Evolutionary conservation across 768 basidiomycete genomes (phyloP).

Genomic region (Rickenella mellea): DNA sequence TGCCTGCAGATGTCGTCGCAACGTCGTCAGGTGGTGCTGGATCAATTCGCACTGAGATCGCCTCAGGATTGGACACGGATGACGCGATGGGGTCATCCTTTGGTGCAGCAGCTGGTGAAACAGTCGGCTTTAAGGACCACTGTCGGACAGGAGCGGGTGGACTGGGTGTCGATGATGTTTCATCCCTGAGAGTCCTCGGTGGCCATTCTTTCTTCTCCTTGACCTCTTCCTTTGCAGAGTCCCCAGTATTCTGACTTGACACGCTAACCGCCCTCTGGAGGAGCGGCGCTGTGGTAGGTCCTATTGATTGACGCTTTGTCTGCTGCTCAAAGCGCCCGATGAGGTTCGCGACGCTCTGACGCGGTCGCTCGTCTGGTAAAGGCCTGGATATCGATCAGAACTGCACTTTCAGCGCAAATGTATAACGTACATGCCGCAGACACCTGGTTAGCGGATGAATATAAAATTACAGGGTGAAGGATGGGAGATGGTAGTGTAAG

Average conservation of each 20-base stretch:
- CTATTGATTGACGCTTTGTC: conserved; percentile 50
- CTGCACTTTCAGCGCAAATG: not conserved
- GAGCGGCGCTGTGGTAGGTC: conserved; percentile 18
- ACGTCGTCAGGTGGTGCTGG: conserved; percentile 2
- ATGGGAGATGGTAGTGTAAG: too few species aligned
- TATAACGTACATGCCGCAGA: too few species aligned
- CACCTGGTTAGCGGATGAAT: too few species aligned
- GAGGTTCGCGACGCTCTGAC: conserved; percentile 81
- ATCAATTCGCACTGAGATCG: conserved; percentile 9
- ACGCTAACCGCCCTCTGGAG: conserved; percentile 57
- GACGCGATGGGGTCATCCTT: conserved; percentile 9
- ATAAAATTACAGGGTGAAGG: too few species aligned
- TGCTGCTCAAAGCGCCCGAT: conserved; percentile 84
- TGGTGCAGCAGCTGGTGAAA: conserved; percentile 13
- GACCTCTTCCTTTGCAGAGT: conserved; percentile 54
- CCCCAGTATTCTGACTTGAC: conserved; percentile 51
- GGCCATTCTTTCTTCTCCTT: conserved; percentile 78
- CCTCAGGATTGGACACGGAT: conserved; percentile 8
- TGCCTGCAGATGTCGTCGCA: not conserved
- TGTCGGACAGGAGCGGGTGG: conserved; percentile 25
- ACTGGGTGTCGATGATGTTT: conserved; percentile 22
- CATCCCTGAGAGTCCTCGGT: conserved; percentile 38
- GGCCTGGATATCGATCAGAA: conserved; percentile 39
- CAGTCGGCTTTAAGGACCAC: conserved; percentile 18
- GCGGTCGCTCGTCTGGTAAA: conserved; percentile 80